Base-by-base conservation (phyloP, 2,329 filamentous ascomycete genomes). In the Fonsecaea pedrosoi region DNA sequence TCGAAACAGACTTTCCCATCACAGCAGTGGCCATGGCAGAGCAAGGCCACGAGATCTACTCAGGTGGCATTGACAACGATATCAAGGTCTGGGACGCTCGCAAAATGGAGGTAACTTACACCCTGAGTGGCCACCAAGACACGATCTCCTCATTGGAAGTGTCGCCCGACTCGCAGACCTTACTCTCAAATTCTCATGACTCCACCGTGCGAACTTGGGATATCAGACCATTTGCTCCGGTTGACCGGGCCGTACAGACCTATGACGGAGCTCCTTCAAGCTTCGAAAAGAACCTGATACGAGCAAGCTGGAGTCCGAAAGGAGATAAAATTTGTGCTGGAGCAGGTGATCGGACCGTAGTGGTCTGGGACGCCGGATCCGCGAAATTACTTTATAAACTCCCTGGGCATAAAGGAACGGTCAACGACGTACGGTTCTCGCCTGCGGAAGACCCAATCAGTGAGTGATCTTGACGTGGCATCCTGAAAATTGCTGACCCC, bases 81-180 rank as follows among this genome's bases (percentile, higher is more conserved):
- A 96, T 99, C 77, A 92, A 94, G 74, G 94, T 96, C 21, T 99
- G 95, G 94, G 95, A 99, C 79, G 81, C 98, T 75, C 89, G 95
- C 72, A 98, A 97, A 82, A 93, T 96, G 79, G 87, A 90, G 6
- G 87, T 96, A 2, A 88, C 92, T 5, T 97, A 98, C 79, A 90
- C 90, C 1, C 89, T 99, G 84, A 80, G 91, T 12, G 95, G 95
- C 0, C 95, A 99, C 77, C 90, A 88, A 61, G 95, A 99, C 76
- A 98, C 94, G 0, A 85, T 99, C 70, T 96, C 94, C 2, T 96
- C 93, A 12, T 83, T 99, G 55, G 85, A 91, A 62, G 87, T 98
- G n/a, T 97, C 94, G 1, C 94, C 95, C 0, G 94, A 99, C 77
- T 91, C 92, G 45, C 94, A 97, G 78, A 91, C 90, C 0, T 85